Evolutionary conservation across 106 monocot species (phyloP).

Genomic region (Chionographis japonica): DNA sequence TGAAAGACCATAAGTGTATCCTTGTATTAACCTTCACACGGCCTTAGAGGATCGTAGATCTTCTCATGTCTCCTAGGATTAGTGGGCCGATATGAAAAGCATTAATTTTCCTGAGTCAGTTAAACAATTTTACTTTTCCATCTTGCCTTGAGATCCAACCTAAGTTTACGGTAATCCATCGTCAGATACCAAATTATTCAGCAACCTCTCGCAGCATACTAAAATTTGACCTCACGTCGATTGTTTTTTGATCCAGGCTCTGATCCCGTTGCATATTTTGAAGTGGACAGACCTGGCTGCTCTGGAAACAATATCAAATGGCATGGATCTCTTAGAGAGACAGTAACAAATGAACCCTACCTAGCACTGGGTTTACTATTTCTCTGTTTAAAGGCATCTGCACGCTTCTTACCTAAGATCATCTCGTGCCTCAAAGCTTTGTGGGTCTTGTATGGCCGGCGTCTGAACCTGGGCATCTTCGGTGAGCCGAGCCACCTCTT

Average conservation of each 20-base stretch:
- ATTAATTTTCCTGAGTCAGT: no score
- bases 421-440: conserved; percentile 31
- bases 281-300: conserved; percentile 14
- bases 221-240: background rate
- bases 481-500: conserved; percentile 52
- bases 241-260: conserved; percentile 30
- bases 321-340: conserved; percentile 28
- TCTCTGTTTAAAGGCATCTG: conserved; percentile 35
- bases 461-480: conserved; percentile 41
- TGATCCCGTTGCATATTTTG: conserved; percentile 50
- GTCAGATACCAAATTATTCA: no score
- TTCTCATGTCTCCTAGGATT: no score
- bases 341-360: conserved; percentile 48
- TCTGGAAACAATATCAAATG: background rate
- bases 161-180: no score
- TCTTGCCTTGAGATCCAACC: no score
- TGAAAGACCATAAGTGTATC: no score
- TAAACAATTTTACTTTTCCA: no score
- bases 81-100: no score
- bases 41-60: no score
- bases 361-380: conserved; percentile 50
- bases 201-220: no score
- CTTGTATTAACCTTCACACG: no score
- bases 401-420: conserved; percentile 33
- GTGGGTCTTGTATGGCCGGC: conserved; percentile 18